Evolutionary conservation across 2,329 filamentous ascomycete genomes (phyloP).

Genomic region (Fusarium avenaceum): DNA sequence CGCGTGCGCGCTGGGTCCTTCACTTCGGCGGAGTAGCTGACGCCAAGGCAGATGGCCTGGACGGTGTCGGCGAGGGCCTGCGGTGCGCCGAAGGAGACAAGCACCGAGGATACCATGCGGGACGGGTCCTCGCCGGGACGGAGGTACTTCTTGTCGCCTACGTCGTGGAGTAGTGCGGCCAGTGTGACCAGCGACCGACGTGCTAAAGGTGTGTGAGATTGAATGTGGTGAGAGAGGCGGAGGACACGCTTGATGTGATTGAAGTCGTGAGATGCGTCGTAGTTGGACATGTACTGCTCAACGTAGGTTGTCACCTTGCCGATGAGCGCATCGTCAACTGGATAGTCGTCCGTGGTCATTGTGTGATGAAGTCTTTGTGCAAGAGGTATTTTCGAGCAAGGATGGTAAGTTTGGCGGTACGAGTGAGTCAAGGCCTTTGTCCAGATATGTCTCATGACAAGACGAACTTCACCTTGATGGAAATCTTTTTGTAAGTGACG

Average conservation of each 20-base stretch:
- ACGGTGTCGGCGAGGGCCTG: conserved; percentile 73
- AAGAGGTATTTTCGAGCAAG: neutral
- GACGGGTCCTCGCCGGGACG: conserved; percentile 67
- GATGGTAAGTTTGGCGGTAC: neutral
- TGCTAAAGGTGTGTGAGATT: conserved; percentile 61
- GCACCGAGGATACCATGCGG: conserved; percentile 67
- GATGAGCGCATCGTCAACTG: conserved; percentile 60
- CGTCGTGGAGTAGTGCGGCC: conserved; percentile 84
- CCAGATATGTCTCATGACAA: conserved; percentile 17
- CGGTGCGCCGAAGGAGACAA: conserved; percentile 69
- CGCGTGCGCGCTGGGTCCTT: conserved; percentile 72
- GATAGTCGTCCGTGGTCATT: conserved; percentile 46
- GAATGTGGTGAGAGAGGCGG: conserved; percentile 76
- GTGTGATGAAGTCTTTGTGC: conserved; percentile 3
- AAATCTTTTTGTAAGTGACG: conserved; percentile 1
- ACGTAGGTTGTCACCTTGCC: conserved; percentile 74
- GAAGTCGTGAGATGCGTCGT: conserved; percentile 91
- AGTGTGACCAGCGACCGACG: conserved; percentile 71
- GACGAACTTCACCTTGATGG: neutral
- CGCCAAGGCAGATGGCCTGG: conserved; percentile 79
- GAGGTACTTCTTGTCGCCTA: conserved; percentile 88
- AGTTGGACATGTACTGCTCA: conserved; percentile 78
- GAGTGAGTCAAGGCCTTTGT: conserved; percentile 3
- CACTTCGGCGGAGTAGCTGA: conserved; percentile 83
- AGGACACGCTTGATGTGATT: conserved; percentile 85